A percentile compares a stretch with the other conserved stretches of the same genome.
Evolutionary conservation across 495 filamentous ascomycete species (phyloP).

Genomic region (Annulohypoxylon moriforme): DNA sequence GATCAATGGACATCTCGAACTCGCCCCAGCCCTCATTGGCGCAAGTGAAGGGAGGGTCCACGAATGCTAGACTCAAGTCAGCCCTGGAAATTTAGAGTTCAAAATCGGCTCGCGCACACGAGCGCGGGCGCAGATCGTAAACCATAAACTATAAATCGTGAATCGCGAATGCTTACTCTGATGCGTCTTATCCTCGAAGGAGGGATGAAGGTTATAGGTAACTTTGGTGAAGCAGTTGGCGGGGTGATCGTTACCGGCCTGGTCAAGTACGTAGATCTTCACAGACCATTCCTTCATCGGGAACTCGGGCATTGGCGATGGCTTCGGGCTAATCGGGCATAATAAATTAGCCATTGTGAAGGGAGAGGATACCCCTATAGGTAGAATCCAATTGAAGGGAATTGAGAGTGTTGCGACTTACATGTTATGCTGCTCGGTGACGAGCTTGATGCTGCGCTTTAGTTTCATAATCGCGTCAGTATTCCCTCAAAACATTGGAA

Average conservation of each 20-base stretch:
- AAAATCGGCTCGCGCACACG: background rate
- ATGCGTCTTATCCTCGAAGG: conserved; percentile 78
- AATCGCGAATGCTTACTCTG: conserved; percentile 77
- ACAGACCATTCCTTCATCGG: conserved; percentile 85
- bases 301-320: conserved; percentile 83
- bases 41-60: conserved; percentile 87
- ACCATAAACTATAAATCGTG: no score
- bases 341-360: conserved; percentile 34
- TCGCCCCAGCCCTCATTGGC: conserved; percentile 98
- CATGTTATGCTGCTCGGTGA: conserved; percentile 91
- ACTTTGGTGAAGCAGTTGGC: conserved; percentile 91
- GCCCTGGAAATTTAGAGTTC: background rate
- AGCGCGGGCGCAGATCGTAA: background rate
- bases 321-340: conserved; percentile 65
- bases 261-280: conserved; percentile 70
- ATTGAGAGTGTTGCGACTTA: conserved; percentile 60
- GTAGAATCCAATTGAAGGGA: conserved; percentile 6
- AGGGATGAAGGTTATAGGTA: conserved; percentile 90
- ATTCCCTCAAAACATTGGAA: conserved; percentile 18
- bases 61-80: conserved; percentile 68
- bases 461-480: conserved; percentile 38
- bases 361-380: conserved; percentile 10
- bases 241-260: conserved; percentile 73
- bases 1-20: conserved; percentile 92
- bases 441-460: conserved; percentile 85